phyloP scores from a whole-genome alignment of 805 yeast species.

The Spathaspora hagerdaliae region DNA sequence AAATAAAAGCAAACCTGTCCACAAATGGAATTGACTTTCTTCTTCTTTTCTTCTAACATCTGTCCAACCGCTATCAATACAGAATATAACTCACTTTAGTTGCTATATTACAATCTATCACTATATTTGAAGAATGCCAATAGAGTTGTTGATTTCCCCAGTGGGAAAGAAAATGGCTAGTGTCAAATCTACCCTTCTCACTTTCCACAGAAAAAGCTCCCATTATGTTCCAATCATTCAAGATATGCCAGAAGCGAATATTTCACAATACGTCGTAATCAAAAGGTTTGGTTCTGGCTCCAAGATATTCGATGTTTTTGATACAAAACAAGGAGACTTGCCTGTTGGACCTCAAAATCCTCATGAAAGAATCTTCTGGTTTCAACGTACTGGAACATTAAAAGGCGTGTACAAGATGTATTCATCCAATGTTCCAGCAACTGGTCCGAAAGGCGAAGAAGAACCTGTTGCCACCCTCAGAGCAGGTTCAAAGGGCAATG shows the following conservation, averaged over 20 bases:
- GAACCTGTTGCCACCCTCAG: conserved; percentile 56
- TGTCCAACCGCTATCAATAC: no score
- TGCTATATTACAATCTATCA: neutral
- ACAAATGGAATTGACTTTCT: neutral
- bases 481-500: conserved; percentile 60
- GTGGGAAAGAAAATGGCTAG: conserved; percentile 55
- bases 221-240: conserved; percentile 52
- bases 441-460: conserved; percentile 47
- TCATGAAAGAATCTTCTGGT: conserved; percentile 46
- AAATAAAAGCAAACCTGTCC: no score
- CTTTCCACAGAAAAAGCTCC: conserved; percentile 53
- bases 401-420: conserved; percentile 64
- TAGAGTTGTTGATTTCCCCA: conserved; percentile 56
- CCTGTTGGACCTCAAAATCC: conserved; percentile 41
- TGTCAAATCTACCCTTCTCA: conserved; percentile 51
- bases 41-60: neutral
- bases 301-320: conserved; percentile 52
- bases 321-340: conserved; percentile 33
- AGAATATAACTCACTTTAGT: no score
- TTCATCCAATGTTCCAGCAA: conserved; percentile 33
- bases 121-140: conserved; percentile 41
- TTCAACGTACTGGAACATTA: conserved; percentile 60
- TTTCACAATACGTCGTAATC: conserved; percentile 45
- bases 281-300: conserved; percentile 61
- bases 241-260: conserved; percentile 32